A percentile compares a stretch with the other conserved stretches of the same genome.
Evolutionary conservation across 345 rosid genomes (phyloP).

Genomic region (Citrus reticulata): DNA sequence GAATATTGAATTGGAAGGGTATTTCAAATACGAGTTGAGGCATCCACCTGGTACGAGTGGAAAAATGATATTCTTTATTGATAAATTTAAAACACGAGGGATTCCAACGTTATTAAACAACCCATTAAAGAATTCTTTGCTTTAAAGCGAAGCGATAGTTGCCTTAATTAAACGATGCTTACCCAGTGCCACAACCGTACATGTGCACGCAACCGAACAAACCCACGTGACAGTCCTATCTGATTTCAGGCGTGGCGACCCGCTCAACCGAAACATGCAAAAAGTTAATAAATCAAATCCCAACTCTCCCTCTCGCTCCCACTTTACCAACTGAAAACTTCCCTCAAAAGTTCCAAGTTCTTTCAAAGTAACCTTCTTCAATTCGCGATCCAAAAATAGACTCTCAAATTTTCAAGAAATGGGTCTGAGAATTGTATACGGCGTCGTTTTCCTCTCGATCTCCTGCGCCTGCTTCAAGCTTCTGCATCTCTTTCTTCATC

Average conservation of each 20-base stretch:
- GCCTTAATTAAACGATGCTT: too few relatives aligned
- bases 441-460: slow-evolving; percentile 41
- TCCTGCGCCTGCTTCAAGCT: slow-evolving; percentile 62
- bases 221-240: not conserved
- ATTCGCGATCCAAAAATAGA: not conserved
- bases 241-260: not conserved
- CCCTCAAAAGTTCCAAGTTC: not conserved
- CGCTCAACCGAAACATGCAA: not conserved
- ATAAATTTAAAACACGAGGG: too few relatives aligned
- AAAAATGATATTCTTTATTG: too few relatives aligned
- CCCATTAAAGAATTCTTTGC: not conserved
- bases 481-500: slow-evolving; percentile 49
- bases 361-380: not conserved
- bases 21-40: too few relatives aligned
- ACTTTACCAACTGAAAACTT: not conserved
- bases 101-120: too few relatives aligned
- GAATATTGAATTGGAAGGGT: too few relatives aligned
- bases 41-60: too few relatives aligned
- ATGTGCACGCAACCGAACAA: not conserved
- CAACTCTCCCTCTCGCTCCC: not conserved
- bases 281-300: not conserved
- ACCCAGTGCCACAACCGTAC: not conserved
- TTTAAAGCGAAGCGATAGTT: not conserved
- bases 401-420: not conserved
- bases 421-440: slow-evolving; percentile 43